phyloP scores from a whole-genome alignment of 192 early-diverging fungal genomes.

The Backusella mclennaniae region DNA sequence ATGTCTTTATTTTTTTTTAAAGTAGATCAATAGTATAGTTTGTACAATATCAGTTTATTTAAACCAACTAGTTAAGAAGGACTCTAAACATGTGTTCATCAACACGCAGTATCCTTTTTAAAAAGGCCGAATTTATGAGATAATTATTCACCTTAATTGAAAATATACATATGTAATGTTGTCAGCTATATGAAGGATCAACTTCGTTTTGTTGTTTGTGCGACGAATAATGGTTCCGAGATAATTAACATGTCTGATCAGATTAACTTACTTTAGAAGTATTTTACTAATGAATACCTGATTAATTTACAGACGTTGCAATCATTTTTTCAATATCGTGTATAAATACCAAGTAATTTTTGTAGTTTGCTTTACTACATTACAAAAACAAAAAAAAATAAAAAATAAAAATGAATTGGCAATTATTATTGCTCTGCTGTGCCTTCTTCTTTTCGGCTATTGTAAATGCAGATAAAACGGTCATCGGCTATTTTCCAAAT shows the following conservation, averaged over 20 bases:
- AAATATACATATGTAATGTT: not conserved
- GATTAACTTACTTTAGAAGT: not conserved
- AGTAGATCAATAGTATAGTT: not conserved
- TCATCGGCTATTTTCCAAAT: constrained; percentile 32
- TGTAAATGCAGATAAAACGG: constrained; percentile 7
- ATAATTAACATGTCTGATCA: not conserved
- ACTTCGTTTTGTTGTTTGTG: not conserved
- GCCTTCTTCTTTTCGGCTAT: not conserved
- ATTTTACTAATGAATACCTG: not conserved
- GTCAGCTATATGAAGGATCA: not conserved
- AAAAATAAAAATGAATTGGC: not conserved
- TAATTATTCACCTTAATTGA: not conserved
- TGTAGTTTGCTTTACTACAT: not conserved
- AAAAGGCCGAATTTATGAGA: not conserved
- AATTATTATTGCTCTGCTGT: not conserved
- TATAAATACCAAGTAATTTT: not conserved
- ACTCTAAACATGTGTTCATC: not conserved
- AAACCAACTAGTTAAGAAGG: not conserved
- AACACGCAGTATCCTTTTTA: not conserved
- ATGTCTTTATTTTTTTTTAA: not conserved
- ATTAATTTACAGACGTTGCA: not conserved
- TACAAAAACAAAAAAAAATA: not conserved
- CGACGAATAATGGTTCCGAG: not conserved
- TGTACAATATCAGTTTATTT: not conserved
- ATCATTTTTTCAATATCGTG: not conserved